A percentile compares a stretch with the other conserved stretches of the same genome.
Conservation (phyloP, 73 alveolate species). For the Durusdinium trenchii region DNA sequence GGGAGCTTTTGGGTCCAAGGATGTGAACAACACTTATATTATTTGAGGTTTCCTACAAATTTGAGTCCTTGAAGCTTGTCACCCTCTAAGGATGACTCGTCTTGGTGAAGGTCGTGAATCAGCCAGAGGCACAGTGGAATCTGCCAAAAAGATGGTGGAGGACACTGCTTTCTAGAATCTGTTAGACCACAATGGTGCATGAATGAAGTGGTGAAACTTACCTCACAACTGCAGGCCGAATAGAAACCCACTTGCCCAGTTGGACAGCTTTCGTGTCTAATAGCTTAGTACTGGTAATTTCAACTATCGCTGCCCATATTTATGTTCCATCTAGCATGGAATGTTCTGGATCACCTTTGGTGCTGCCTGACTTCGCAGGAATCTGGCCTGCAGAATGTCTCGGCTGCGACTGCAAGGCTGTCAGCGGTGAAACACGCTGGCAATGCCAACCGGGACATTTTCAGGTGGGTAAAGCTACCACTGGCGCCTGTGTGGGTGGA, state of each 20-base stretch:
- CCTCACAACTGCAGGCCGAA: no score
- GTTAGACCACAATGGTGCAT: no score
- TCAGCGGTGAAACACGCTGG: background rate
- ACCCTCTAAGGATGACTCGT: background rate
- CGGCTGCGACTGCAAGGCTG: background rate
- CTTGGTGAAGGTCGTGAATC: constrained; percentile 8
- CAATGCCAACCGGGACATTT: background rate
- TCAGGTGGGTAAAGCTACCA: background rate
- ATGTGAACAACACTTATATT: background rate
- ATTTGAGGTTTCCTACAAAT: background rate
- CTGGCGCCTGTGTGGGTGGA: background rate
- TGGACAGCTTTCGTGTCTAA: no score
- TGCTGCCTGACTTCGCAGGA: no score
- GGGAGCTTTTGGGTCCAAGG: background rate
- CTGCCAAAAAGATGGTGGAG: background rate
- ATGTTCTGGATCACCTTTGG: no score
- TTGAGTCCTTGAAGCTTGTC: background rate
- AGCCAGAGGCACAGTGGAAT: background rate
- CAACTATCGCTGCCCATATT: no score
- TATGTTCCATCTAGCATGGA: no score
- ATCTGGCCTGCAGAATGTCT: background rate
- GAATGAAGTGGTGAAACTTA: no score
- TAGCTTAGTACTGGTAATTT: no score
- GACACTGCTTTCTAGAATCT: no score
- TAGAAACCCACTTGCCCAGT: background rate